Evolutionary conservation across 768 basidiomycete species (phyloP).

Genomic region (Rubroboletus satanas): DNA sequence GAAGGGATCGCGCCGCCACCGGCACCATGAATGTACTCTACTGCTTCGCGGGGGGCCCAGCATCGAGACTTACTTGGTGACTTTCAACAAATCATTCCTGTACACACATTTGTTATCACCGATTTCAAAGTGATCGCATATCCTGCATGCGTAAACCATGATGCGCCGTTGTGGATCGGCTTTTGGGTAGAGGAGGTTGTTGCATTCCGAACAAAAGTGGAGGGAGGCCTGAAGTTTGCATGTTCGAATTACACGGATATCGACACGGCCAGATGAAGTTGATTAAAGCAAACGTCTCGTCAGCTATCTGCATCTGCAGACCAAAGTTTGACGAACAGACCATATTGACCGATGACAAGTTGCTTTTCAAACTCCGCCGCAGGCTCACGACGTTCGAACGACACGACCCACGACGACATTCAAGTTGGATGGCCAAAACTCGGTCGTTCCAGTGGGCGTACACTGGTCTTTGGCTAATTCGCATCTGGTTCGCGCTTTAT

Average conservation of each 20-base stretch:
- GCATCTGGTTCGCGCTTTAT: slow-evolving; percentile 30
- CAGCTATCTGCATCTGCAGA: slow-evolving; percentile 9
- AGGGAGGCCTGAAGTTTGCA: slow-evolving; percentile 59
- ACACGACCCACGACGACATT: not conserved
- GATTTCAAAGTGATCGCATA: slow-evolving; percentile 82
- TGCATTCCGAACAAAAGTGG: slow-evolving; percentile 92
- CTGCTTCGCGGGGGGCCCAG: not conserved
- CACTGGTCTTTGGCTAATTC: slow-evolving; percentile 25
- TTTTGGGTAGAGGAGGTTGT: slow-evolving; percentile 91
- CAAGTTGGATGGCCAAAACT: slow-evolving; percentile 7
- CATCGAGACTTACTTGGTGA: slow-evolving; percentile 68
- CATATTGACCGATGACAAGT: slow-evolving; percentile 21
- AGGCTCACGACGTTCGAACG: not conserved
- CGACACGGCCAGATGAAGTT: not conserved
- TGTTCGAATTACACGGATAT: not conserved
- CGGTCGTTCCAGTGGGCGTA: slow-evolving; percentile 21
- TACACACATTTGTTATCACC: slow-evolving; percentile 89
- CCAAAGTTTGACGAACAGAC: slow-evolving; percentile 21
- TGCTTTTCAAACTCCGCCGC: slow-evolving; percentile 29
- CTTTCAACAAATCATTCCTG: slow-evolving; percentile 86
- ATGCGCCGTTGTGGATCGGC: slow-evolving; percentile 81
- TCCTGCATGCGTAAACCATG: slow-evolving; percentile 89
- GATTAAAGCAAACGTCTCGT: slow-evolving; percentile 8
- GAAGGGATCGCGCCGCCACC: slow-evolving; percentile 12
- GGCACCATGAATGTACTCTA: not conserved